Conservation (phyloP, 164 flowering plant species). For the Santalum album region DNA sequence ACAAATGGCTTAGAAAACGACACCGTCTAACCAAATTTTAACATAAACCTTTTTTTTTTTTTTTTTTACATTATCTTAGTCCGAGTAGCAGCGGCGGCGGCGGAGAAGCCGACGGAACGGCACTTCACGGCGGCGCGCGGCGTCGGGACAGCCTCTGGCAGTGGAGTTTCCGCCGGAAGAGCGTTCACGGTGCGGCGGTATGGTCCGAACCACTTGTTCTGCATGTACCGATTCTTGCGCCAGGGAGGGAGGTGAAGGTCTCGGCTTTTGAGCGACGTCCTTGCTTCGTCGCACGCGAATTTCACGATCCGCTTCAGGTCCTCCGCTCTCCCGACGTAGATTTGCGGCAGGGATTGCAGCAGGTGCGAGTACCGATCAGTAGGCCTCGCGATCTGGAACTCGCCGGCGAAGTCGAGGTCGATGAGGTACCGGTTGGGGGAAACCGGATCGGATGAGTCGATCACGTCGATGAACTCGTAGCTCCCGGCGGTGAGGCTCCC, state of each 20-base stretch:
- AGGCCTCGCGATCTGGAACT: slow-evolving; percentile 76
- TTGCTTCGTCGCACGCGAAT: slow-evolving; percentile 44
- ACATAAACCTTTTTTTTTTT: no score
- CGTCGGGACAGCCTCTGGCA: no score
- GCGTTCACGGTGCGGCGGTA: slow-evolving; percentile 38
- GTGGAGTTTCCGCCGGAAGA: not conserved
- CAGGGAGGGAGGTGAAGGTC: slow-evolving; percentile 67
- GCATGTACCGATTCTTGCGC: slow-evolving; percentile 72
- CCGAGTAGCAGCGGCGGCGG: slow-evolving; percentile 21
- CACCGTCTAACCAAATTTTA: no score
- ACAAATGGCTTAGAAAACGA: no score
- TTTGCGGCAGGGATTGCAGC: slow-evolving; percentile 31
- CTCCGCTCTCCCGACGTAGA: slow-evolving; percentile 49
- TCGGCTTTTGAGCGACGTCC: slow-evolving; percentile 44
- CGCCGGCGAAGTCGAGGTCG: slow-evolving; percentile 46
- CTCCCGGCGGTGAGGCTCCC: slow-evolving; percentile 47
- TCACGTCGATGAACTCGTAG: slow-evolving; percentile 55
- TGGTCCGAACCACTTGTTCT: slow-evolving; percentile 70
- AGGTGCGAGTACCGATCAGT: slow-evolving; percentile 29
- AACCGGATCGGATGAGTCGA: slow-evolving; percentile 16
- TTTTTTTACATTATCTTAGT: no score
- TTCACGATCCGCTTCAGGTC: slow-evolving; percentile 52
- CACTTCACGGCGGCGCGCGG: slow-evolving; percentile 28
- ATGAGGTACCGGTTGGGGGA: slow-evolving; percentile 33
- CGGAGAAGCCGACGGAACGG: slow-evolving; percentile 47